Evolutionary conservation across 1,139 yeast species (phyloP), one percentile per base, ranked within the genome.

Genomic region (Eremothecium sinecaudum): DNA sequence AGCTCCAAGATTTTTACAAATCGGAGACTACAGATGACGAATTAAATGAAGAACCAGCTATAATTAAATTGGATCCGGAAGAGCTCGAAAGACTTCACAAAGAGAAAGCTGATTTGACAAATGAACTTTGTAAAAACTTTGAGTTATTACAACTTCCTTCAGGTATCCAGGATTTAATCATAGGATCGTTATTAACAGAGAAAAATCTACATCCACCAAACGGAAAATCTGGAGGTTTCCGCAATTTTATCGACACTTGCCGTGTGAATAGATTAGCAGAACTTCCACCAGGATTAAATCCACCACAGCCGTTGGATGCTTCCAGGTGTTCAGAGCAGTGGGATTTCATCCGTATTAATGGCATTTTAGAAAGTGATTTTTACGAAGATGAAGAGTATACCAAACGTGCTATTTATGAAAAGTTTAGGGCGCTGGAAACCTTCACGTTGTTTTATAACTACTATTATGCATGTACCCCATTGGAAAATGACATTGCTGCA

Each of bases 151-250:
- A 61, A 33, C 56, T 76, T 34, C 87, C 90, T 4, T 77, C 83
- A 5, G 92, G 92, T 18, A 69, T 80, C 25, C 87, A 80, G 54
- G 77, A 75, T 46, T 67, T 49, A 26, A 47, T 56, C 11, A 45
- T 56, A 49, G 53, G 56, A 9, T 47, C 44, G 17, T 47, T 51
- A 17, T 24, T 55, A 11, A 43, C 44, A 26, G 42, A 43, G 11
- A 48, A 49, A 30, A 38, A 42, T 6, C 24, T 52, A 18, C 44
- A 42, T 28, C 33, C 42, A 2, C 42, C 41, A n/a, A 41, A 47
- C 35, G 48, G 50, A 10, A 47, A 42, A 31, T 21, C 46, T 18
- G 55, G 56, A 23, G 53, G 51, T 5, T 50, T 44, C 31, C 46
- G 55, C 37, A 48, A 50, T 23, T 46, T 53, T 16, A 41, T 47